Percentiles rank a stretch among this genome's conserved stretches.
Evolutionary conservation across 495 filamentous ascomycete species (phyloP).

Genomic region (Evernia prunastri): DNA sequence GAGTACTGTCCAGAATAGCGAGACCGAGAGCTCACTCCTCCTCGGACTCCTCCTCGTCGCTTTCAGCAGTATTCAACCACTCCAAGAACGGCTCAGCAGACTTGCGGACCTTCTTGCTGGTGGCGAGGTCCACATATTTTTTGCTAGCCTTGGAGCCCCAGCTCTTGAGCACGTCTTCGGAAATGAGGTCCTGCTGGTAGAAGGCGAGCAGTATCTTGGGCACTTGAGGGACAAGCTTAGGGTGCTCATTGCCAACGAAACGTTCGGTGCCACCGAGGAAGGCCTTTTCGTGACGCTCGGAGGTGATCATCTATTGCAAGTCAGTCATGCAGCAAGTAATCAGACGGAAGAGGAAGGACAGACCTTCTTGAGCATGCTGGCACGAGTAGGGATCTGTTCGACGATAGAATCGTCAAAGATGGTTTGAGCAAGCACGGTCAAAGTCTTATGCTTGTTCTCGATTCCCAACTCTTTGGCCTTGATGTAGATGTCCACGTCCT

Average conservation of each 20-base stretch:
- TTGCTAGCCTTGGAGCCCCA: constrained; percentile 95
- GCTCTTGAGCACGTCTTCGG: constrained; percentile 78
- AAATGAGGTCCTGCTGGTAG: constrained; percentile 81
- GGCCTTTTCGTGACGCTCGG: constrained; percentile 91
- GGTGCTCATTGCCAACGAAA: constrained; percentile 75
- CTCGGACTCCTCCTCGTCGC: constrained; percentile 62
- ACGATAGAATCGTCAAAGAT: constrained; percentile 87
- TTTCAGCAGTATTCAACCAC: constrained; percentile 89
- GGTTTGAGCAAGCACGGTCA: constrained; percentile 86
- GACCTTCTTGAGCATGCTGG: constrained; percentile 79
- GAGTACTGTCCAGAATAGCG: background rate
- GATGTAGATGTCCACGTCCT: constrained; percentile 83
- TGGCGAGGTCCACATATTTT: constrained; percentile 86
- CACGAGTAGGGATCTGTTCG: constrained; percentile 76
- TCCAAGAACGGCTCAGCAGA: constrained; percentile 86
- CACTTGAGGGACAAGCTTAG: constrained; percentile 69
- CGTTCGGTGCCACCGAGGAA: constrained; percentile 96
- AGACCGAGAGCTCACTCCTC: constrained; percentile 33
- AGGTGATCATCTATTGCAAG: constrained; percentile 60
- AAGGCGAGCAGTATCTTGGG: constrained; percentile 78
- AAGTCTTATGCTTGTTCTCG: constrained; percentile 87
- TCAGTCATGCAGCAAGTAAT: background rate
- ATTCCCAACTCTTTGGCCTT: constrained; percentile 95
- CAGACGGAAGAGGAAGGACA: constrained; percentile 24
- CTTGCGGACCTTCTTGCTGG: constrained; percentile 94